phyloP scores from a whole-genome alignment of 169 alveolate genomes.

The Plasmodium blacklocki region DNA sequence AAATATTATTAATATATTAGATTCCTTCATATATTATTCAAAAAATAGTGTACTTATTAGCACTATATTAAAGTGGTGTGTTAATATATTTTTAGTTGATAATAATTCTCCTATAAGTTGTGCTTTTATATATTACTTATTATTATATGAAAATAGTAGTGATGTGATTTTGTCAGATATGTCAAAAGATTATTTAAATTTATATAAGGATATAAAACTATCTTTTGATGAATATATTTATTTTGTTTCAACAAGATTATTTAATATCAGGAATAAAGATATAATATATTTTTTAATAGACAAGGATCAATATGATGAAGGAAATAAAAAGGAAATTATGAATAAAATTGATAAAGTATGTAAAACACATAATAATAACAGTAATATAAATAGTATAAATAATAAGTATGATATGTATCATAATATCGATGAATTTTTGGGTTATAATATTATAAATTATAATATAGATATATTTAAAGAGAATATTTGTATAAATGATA shows the following conservation, averaged over 20 bases:
- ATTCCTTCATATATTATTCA: conserved; percentile 18
- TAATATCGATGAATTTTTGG: neutral
- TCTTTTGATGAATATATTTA: conserved; percentile 45
- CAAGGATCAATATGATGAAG: neutral
- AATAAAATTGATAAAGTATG: neutral
- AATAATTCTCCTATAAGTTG: conserved; percentile 5
- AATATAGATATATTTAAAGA: neutral
- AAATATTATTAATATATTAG: conserved; percentile 50
- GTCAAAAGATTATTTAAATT: conserved; percentile 33
- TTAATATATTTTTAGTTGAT: conserved; percentile 14
- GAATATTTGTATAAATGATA: neutral
- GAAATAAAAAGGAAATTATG: neutral
- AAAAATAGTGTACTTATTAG: conserved; percentile 40
- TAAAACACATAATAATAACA: neutral
- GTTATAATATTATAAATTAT: neutral
- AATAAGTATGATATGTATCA: neutral
- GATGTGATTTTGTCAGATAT: conserved; percentile 43
- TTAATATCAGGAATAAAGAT: neutral
- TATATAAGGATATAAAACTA: conserved; percentile 16
- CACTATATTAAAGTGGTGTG: conserved; percentile 34
- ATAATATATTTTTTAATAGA: neutral
- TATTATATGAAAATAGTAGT: conserved; percentile 30
- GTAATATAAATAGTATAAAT: neutral
- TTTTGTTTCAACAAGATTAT: conserved; percentile 43
- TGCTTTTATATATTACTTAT: conserved; percentile 28